Base-by-base conservation (phyloP, 2,329 filamentous ascomycete species). In the Bimuria novae-zelandiae region DNA sequence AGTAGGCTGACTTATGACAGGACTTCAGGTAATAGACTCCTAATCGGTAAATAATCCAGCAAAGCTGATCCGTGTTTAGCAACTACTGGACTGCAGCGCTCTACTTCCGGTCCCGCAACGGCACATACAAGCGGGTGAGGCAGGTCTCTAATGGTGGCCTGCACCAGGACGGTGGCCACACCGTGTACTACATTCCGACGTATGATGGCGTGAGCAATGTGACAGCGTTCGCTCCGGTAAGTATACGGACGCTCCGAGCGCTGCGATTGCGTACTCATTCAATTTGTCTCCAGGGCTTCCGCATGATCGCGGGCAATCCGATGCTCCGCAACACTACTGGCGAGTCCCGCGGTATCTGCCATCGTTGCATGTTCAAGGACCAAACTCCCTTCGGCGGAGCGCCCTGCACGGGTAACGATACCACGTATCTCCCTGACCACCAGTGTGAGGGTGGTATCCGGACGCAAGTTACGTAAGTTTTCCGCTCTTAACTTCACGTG, bases 401-500 rank as follows among this genome's bases (percentile, higher is more conserved):
- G 10, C 53, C 53, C 8, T 55, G 75, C 62, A 73, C 67, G 4
- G 62, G 66, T 1, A 59, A 69, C 23, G 67, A 80, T 58, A 73
- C 69, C 4, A 73, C 77, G 52, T 49, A 55, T 29, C 63, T 80
- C 2, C 62, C 65, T 4, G 72, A 72, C 6, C 60, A 57, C 55
- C 60, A 68, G 33, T 80, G 77, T 64, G 63, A 71, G 1, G 77
- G 77, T 30, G 78, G 78, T 14, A 79, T 80, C 51, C 75, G 53
- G 19, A 55, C 53, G 10, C 51, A 54, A 41, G 50, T 43, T 52
- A 47, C 16, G 3, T 8, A 16, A 7, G 4, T 17, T 6, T 17
- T 29, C 7, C 11, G 8, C 32, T 11, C 33, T n/a, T 14, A 8
- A 5, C 16, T 3, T 22, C 12, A 11, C 22, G 6, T 10, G 2